These are phyloP conservation scores for Picocystis sp. DNA, from an alignment of 163 green algal genomes.

Conservation along the genomic window DNA sequence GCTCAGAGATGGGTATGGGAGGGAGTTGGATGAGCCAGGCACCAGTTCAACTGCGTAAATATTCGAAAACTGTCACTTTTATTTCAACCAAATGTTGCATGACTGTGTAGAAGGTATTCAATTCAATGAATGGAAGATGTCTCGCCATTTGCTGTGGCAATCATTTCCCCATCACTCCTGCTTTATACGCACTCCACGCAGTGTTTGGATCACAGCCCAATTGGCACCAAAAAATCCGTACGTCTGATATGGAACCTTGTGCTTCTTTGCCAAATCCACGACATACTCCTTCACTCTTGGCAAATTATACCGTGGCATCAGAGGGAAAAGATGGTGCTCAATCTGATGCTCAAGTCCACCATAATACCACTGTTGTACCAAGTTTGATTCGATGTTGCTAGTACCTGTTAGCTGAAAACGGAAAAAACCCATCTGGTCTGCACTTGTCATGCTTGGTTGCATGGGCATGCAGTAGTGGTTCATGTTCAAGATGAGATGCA, in stretches of 20 bases:
- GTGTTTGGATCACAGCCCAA: background rate
- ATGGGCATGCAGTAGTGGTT: constrained; percentile 12
- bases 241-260: background rate
- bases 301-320: constrained; percentile 37
- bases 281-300: background rate
- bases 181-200: background rate
- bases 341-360: constrained; percentile 46
- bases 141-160: too few relatives aligned
- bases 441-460: background rate
- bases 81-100: too few relatives aligned
- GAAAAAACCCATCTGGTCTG: constrained; percentile 5
- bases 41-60: too few relatives aligned
- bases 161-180: too few relatives aligned
- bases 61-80: too few relatives aligned
- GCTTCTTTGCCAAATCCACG: background rate
- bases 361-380: constrained; percentile 27
- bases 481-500: constrained; percentile 10
- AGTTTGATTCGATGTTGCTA: constrained; percentile 3
- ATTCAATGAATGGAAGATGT: too few relatives aligned
- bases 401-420: constrained; percentile 3
- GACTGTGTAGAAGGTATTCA: too few relatives aligned
- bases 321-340: constrained; percentile 43
- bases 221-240: constrained; percentile 1
- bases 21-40: too few relatives aligned
- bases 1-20: too few relatives aligned